Evolutionary conservation across 164 flowering plant genomes (phyloP).

Genomic region (Buxus sempervirens): DNA sequence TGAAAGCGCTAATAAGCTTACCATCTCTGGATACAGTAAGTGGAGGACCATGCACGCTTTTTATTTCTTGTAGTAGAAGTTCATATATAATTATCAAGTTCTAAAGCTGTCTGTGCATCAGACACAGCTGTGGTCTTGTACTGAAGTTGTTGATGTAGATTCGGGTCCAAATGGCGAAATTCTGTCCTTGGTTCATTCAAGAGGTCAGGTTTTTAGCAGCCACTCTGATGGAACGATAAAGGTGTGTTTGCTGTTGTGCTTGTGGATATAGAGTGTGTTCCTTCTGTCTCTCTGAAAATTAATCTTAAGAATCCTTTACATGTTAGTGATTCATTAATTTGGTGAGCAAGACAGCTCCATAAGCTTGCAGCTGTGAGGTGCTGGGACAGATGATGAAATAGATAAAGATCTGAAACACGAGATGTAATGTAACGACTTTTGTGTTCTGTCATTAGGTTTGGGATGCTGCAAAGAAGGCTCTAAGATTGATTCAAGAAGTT

Average conservation of each 20-base stretch:
- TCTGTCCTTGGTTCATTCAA: constrained; percentile 46
- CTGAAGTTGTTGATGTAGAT: constrained; percentile 49
- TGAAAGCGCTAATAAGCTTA: constrained; percentile 59
- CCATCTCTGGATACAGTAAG: constrained; percentile 68
- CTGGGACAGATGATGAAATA: too few species aligned
- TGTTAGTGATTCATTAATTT: too few species aligned
- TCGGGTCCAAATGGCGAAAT: constrained; percentile 52
- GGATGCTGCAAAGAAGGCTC: constrained; percentile 48
- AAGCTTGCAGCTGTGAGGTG: too few species aligned
- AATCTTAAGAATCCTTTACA: too few species aligned
- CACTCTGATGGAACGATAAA: constrained; percentile 80
- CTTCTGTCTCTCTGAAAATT: background rate
- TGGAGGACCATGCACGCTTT: constrained; percentile 5
- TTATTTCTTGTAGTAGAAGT: background rate
- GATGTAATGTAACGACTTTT: background rate
- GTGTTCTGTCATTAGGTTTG: constrained; percentile 38
- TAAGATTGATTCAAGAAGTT: constrained; percentile 59
- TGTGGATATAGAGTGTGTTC: too few species aligned
- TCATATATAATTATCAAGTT: background rate
- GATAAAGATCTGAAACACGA: background rate
- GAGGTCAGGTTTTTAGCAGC: constrained; percentile 51
- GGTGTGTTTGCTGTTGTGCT: constrained; percentile 26
- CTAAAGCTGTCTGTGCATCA: constrained; percentile 18
- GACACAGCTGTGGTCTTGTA: constrained; percentile 64
- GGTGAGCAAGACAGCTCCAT: too few species aligned